Percentiles rank a stretch among this genome's conserved stretches.
Evolutionary conservation across 352 stramenopile species (phyloP).

Genomic region (Pythium pyrilobum): DNA sequence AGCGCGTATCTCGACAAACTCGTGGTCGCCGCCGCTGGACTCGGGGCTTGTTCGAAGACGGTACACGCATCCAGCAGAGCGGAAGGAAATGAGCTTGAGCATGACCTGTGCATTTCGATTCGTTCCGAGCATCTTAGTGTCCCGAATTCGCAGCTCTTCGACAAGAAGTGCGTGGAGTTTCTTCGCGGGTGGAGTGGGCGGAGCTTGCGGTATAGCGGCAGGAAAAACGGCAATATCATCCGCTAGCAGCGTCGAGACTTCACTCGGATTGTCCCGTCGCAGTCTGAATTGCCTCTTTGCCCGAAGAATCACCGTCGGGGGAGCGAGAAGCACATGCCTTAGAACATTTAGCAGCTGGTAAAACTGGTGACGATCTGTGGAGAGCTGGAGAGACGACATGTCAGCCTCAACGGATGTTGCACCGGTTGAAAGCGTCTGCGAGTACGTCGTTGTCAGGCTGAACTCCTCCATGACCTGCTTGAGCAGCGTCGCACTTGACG

Average conservation of each 20-base stretch:
- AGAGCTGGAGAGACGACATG: conserved; percentile 67
- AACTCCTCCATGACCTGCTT: conserved; percentile 81
- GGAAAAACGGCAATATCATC: conserved; percentile 36
- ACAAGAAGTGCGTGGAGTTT: conserved; percentile 54
- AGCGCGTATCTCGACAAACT: conserved; percentile 71
- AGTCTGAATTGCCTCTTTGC: conserved; percentile 18
- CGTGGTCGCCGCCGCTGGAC: conserved; percentile 43
- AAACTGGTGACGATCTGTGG: conserved; percentile 74
- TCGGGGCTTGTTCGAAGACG: conserved; percentile 58
- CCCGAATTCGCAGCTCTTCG: conserved; percentile 61
- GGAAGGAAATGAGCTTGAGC: conserved; percentile 71
- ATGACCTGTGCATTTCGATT: conserved; percentile 26
- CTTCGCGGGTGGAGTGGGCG: conserved; percentile 28
- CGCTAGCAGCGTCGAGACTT: not conserved
- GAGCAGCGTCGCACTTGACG: conserved; percentile 32
- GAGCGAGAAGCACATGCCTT: conserved; percentile 65
- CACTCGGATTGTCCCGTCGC: conserved; percentile 7
- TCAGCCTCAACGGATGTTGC: conserved; percentile 52
- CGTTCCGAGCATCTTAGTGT: conserved; percentile 43
- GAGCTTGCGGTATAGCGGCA: conserved; percentile 12
- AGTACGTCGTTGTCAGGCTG: conserved; percentile 55
- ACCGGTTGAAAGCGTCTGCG: conserved; percentile 30
- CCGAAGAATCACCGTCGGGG: conserved; percentile 36
- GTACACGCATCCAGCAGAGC: conserved; percentile 47
- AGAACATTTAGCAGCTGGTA: conserved; percentile 79